Conservation (phyloP, 768 basidiomycete genomes). For the Boletus pseudo-olivaceus region DNA sequence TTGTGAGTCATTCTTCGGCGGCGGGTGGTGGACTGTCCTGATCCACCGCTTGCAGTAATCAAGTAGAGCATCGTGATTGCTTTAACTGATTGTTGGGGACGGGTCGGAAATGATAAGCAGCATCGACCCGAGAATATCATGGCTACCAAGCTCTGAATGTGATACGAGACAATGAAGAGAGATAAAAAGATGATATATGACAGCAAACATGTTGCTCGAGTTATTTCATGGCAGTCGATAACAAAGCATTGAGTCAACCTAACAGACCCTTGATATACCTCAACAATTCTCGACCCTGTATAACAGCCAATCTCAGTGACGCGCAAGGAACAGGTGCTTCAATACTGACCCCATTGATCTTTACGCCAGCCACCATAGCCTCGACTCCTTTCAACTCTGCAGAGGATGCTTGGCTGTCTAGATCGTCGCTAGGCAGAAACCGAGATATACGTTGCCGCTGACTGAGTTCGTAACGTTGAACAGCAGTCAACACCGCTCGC, state of each 20-base stretch:
- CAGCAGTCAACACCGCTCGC: constrained; percentile 70
- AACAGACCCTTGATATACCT: constrained; percentile 68
- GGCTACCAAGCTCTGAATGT: not conserved
- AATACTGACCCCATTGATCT: constrained; percentile 63
- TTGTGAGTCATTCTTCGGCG: not conserved
- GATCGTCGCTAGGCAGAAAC: constrained; percentile 16
- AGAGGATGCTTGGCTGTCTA: constrained; percentile 32
- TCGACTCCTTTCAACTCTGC: constrained; percentile 50
- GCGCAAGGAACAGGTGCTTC: constrained; percentile 4
- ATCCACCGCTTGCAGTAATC: not conserved
- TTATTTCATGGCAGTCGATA: not conserved
- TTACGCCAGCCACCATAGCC: constrained; percentile 76
- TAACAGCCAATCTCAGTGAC: constrained; percentile 3
- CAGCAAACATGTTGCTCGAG: not conserved
- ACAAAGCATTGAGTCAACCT: constrained; percentile 37
- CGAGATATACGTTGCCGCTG: constrained; percentile 47
- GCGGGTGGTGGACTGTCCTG: not conserved
- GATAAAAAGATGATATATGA: not conserved
- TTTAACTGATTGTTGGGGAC: not conserved
- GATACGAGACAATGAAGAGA: not conserved
- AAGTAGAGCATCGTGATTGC: not conserved
- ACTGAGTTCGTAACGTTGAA: constrained; percentile 62
- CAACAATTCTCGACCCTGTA: constrained; percentile 65
- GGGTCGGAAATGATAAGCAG: not conserved
- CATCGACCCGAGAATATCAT: not conserved